Evolutionary conservation across 768 basidiomycete genomes (phyloP).

Genomic region (Russula earlei): DNA sequence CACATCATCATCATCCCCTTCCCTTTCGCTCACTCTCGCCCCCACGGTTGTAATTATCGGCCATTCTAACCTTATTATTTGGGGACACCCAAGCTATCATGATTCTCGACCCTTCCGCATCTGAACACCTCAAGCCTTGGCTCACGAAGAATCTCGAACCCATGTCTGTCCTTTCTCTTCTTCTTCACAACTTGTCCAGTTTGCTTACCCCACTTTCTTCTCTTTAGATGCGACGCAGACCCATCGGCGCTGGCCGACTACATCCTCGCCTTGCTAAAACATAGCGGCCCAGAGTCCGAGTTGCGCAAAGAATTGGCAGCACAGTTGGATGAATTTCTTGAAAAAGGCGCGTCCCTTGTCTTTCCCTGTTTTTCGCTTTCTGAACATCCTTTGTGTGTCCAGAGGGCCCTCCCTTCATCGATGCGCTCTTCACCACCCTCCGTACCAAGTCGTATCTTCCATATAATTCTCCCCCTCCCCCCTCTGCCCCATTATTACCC

Average conservation of each 20-base stretch:
- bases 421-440: constrained; percentile 77
- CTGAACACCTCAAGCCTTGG: constrained; percentile 74
- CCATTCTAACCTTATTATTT: not conserved
- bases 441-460: constrained; percentile 81
- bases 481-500: constrained; percentile 28
- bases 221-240: constrained; percentile 85
- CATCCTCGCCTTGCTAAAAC: constrained; percentile 85
- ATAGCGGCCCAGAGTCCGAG: constrained; percentile 74
- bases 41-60: not conserved
- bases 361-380: constrained; percentile 13
- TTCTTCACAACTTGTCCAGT: constrained; percentile 7
- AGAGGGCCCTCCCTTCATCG: constrained; percentile 71
- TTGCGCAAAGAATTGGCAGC: constrained; percentile 67
- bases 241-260: constrained; percentile 91
- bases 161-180: constrained; percentile 41
- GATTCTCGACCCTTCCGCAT: constrained; percentile 59
- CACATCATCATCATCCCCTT: not conserved
- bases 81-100: constrained; percentile 29
- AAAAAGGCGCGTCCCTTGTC: constrained; percentile 52
- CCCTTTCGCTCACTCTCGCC: not conserved
- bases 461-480: constrained; percentile 39
- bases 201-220: not conserved
- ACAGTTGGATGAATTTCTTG: constrained; percentile 88
- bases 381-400: constrained; percentile 15
- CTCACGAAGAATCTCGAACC: constrained; percentile 83